Conservation (phyloP, 1,139 yeast genomes). For the Blastobotrys illinoisensis region DNA sequence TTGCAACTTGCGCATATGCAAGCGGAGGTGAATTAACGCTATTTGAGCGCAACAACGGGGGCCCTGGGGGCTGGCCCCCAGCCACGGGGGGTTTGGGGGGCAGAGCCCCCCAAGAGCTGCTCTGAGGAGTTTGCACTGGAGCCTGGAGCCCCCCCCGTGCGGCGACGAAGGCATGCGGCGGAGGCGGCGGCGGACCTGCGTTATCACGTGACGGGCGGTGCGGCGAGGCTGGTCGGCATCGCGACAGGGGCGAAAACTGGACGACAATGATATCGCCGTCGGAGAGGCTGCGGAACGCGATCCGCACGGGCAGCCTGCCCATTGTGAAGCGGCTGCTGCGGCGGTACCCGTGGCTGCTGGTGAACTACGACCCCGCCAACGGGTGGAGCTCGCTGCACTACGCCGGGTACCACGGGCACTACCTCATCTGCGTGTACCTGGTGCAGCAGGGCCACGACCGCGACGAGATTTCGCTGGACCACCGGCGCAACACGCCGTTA, state of each 20-base stretch:
- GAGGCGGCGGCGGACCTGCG: too few species aligned
- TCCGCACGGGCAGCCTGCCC: constrained; percentile 62
- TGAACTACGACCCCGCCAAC: constrained; percentile 62
- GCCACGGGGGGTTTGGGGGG: too few species aligned
- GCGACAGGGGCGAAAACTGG: background rate
- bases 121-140: too few species aligned
- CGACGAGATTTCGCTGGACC: constrained; percentile 48
- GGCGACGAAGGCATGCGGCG: too few species aligned
- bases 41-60: too few species aligned
- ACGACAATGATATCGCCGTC: constrained; percentile 12
- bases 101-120: too few species aligned
- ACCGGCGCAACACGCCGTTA: constrained; percentile 64
- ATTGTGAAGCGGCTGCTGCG: constrained; percentile 66
- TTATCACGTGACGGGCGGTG: background rate
- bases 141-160: too few species aligned
- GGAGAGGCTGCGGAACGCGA: constrained; percentile 65
- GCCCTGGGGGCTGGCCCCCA: too few species aligned
- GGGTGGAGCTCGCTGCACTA: constrained; percentile 93
- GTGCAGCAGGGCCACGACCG: constrained; percentile 48
- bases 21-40: too few species aligned
- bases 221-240: background rate
- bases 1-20: too few species aligned
- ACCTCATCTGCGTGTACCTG: constrained; percentile 60
- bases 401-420: constrained; percentile 76
- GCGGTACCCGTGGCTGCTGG: constrained; percentile 71